Evolutionary conservation across 2,329 filamentous ascomycete species (phyloP).

Genomic region (Purpureocillium takamizusanense): DNA sequence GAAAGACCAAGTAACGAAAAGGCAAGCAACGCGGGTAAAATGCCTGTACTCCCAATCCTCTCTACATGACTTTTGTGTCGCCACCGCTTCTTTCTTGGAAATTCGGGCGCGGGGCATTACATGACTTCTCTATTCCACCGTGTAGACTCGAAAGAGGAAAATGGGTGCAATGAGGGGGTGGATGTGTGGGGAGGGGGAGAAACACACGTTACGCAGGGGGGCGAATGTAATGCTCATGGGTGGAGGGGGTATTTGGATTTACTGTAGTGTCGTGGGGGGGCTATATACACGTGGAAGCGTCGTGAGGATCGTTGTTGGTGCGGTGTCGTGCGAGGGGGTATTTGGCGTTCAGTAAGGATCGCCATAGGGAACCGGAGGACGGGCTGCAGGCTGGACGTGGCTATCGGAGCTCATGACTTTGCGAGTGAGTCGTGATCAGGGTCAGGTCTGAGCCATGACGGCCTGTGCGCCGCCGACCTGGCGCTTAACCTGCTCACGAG

Average conservation of each 20-base stretch:
- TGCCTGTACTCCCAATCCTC: conserved; percentile 30
- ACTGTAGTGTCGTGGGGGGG: conserved; percentile 25
- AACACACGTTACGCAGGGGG: too few species aligned
- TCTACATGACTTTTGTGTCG: conserved; percentile 33
- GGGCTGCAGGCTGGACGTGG: background rate
- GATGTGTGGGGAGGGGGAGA: background rate
- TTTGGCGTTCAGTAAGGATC: background rate
- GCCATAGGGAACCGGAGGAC: background rate
- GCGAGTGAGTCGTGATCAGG: background rate
- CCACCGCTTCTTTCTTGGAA: conserved; percentile 18
- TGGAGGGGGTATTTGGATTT: conserved; percentile 27
- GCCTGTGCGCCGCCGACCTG: conserved; percentile 52
- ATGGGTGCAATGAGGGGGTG: conserved; percentile 5
- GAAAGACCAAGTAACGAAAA: conserved; percentile 10
- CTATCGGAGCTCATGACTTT: too few species aligned
- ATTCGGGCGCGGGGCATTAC: conserved; percentile 26
- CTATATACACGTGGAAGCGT: conserved; percentile 30
- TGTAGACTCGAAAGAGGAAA: conserved; percentile 17
- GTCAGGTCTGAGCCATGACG: conserved; percentile 42
- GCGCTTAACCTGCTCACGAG: conserved; percentile 92
- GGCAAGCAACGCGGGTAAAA: conserved; percentile 9
- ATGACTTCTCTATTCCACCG: conserved; percentile 33
- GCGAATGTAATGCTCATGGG: background rate
- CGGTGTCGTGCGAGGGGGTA: conserved; percentile 15
- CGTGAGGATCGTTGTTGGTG: conserved; percentile 26